These are phyloP conservation scores for Saturnispora bothae DNA, from an alignment of 805 yeast genomes.

Conservation along the genomic window DNA sequence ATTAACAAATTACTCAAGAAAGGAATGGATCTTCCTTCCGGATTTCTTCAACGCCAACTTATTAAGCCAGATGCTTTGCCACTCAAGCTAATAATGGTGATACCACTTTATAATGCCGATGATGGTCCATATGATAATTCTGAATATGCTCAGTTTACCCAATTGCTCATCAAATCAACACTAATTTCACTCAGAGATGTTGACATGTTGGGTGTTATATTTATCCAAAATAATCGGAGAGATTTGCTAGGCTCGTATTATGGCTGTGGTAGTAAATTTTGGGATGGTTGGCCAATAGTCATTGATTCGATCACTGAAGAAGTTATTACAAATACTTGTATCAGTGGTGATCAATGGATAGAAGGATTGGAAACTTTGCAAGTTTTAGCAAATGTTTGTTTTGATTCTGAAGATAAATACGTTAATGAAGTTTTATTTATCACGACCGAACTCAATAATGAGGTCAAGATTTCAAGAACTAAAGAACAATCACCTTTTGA, in stretches of 20 bases:
- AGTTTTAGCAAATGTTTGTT: slow-evolving; percentile 15
- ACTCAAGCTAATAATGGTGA: slow-evolving; percentile 17
- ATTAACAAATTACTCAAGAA: slow-evolving; percentile 29
- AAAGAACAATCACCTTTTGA: background rate
- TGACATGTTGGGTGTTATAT: slow-evolving; percentile 24
- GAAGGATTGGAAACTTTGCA: slow-evolving; percentile 18
- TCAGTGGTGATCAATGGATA: slow-evolving; percentile 14
- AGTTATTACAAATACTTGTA: slow-evolving; percentile 8
- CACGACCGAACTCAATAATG: slow-evolving; percentile 12
- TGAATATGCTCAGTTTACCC: slow-evolving; percentile 16
- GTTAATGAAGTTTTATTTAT: slow-evolving; percentile 18
- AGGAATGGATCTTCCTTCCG: slow-evolving; percentile 34
- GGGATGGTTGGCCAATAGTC: slow-evolving; percentile 24
- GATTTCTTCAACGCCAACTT: slow-evolving; percentile 28
- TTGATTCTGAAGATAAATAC: slow-evolving; percentile 7
- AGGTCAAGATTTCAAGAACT: background rate
- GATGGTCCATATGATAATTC: slow-evolving; percentile 14
- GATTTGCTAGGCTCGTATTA: slow-evolving; percentile 22
- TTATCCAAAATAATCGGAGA: slow-evolving; percentile 16
- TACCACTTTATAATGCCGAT: slow-evolving; percentile 18
- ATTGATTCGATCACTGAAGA: slow-evolving; percentile 15
- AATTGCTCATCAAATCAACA: slow-evolving; percentile 9
- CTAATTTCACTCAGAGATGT: slow-evolving; percentile 13
- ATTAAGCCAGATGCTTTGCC: slow-evolving; percentile 30
- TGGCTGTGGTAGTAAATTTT: slow-evolving; percentile 20